Percentiles rank a stretch among this genome's conserved stretches.
phyloP scores from a whole-genome alignment of 169 alveolate species.

The Condylostoma magnum region DNA sequence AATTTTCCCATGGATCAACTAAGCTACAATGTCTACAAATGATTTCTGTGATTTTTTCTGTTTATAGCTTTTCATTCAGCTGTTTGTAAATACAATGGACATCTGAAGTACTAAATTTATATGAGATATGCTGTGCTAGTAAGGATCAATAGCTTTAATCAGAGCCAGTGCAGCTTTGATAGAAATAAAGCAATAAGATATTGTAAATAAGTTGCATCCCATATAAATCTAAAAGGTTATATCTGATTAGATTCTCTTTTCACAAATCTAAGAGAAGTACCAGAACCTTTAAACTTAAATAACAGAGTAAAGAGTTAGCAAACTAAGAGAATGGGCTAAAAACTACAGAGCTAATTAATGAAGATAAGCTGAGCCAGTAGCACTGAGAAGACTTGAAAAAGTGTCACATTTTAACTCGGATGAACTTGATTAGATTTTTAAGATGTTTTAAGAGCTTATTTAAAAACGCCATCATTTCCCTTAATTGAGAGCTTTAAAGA shows the following conservation, averaged over 20 bases:
- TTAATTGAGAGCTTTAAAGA: neutral
- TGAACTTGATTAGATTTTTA: neutral
- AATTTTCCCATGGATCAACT: neutral
- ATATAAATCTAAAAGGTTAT: neutral
- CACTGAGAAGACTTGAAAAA: conserved; percentile 17
- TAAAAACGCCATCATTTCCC: neutral
- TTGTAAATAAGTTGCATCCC: neutral
- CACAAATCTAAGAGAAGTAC: neutral
- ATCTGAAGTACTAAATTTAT: neutral
- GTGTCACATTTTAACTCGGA: neutral
- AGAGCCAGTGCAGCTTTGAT: neutral
- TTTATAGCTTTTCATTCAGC: conserved; percentile 7
- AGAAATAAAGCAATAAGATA: neutral
- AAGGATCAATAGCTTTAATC: conserved; percentile 19
- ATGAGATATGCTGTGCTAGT: neutral
- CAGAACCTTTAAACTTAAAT: neutral
- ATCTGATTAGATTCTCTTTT: neutral
- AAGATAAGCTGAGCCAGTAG: neutral
- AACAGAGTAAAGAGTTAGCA: neutral
- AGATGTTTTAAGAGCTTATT: neutral
- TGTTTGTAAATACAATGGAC: conserved; percentile 29
- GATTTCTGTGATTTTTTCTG: conserved; percentile 26
- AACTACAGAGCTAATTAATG: conserved; percentile 17
- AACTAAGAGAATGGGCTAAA: conserved; percentile 6
- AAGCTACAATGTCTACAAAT: neutral